Evolutionary conservation across 2,329 filamentous ascomycete genomes (phyloP).

Genomic region (Chaetomium olivaceum): DNA sequence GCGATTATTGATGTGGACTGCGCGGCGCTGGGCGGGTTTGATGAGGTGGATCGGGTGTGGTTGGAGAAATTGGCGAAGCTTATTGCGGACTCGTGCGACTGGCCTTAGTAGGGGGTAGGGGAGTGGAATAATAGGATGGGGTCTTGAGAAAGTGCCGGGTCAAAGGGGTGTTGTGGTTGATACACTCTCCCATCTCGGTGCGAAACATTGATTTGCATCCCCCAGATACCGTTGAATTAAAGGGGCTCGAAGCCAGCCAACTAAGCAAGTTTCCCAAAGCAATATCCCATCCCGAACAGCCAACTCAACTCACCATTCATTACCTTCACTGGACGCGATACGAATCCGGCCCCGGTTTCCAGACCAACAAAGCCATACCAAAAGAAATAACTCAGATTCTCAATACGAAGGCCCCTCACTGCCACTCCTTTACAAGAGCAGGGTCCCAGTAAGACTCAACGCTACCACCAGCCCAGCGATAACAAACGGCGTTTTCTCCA

Average conservation of each 20-base stretch:
- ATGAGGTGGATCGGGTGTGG: constrained; percentile 63
- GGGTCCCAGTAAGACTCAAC: constrained; percentile 43
- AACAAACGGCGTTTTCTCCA: constrained; percentile 43
- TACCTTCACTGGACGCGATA: background rate
- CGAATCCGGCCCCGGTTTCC: background rate
- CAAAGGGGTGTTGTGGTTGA: background rate
- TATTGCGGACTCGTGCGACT: constrained; percentile 64
- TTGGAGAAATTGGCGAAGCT: constrained; percentile 67
- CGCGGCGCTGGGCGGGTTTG: constrained; percentile 65
- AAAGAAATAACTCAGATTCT: background rate
- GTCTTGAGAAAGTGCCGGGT: background rate
- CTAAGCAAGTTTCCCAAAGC: background rate
- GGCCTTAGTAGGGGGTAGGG: constrained; percentile 44
- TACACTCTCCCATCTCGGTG: background rate
- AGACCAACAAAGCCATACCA: background rate
- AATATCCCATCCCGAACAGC: background rate
- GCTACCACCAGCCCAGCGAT: constrained; percentile 40
- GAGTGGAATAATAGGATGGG: background rate
- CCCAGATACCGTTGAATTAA: background rate
- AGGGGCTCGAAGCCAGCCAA: background rate
- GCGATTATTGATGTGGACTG: constrained; percentile 83
- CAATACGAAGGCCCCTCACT: background rate
- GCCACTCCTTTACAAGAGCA: constrained; percentile 40
- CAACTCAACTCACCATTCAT: background rate
- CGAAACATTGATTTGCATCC: background rate